These are phyloP conservation scores for Lasiodiplodia hormozganensis DNA, from an alignment of 2,329 filamentous ascomycete species.

Conservation along the genomic window DNA sequence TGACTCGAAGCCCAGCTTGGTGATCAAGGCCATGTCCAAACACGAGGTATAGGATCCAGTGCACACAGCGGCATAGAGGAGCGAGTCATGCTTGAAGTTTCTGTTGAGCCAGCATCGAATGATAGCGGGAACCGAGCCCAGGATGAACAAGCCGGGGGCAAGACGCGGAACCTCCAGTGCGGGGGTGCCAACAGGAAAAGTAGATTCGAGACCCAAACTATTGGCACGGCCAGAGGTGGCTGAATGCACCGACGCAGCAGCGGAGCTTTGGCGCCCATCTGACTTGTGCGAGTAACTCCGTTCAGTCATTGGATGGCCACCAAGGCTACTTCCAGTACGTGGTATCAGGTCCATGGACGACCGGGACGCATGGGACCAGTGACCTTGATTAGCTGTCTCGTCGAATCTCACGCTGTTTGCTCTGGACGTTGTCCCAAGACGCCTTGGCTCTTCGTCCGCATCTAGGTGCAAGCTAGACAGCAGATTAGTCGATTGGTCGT, in stretches of 20 bases:
- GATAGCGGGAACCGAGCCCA: conserved; percentile 90
- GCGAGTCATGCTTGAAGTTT: conserved; percentile 85
- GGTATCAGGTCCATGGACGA: conserved; percentile 84
- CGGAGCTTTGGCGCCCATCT: conserved; percentile 91
- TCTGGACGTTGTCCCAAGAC: conserved; percentile 84
- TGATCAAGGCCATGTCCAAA: conserved; percentile 77
- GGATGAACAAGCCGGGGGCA: conserved; percentile 81
- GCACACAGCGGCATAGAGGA: conserved; percentile 91
- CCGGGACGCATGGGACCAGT: conserved; percentile 83
- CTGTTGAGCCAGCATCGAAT: conserved; percentile 94
- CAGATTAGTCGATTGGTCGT: conserved; percentile 82
- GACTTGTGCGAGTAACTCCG: conserved; percentile 93
- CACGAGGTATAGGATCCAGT: conserved; percentile 88
- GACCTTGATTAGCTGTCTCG: conserved; percentile 90
- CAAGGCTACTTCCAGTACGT: conserved; percentile 79
- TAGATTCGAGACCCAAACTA: conserved; percentile 82
- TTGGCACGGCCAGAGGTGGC: conserved; percentile 81
- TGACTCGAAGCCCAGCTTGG: conserved; percentile 73
- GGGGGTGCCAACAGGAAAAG: conserved; percentile 58
- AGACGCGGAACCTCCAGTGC: conserved; percentile 72
- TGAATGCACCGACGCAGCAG: conserved; percentile 83
- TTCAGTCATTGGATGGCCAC: conserved; percentile 83
- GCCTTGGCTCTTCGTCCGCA: conserved; percentile 82
- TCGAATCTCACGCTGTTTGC: conserved; percentile 98
- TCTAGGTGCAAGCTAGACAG: conserved; percentile 85